Base-by-base conservation (phyloP, 768 basidiomycete species). In the Serendipita sp. region DNA sequence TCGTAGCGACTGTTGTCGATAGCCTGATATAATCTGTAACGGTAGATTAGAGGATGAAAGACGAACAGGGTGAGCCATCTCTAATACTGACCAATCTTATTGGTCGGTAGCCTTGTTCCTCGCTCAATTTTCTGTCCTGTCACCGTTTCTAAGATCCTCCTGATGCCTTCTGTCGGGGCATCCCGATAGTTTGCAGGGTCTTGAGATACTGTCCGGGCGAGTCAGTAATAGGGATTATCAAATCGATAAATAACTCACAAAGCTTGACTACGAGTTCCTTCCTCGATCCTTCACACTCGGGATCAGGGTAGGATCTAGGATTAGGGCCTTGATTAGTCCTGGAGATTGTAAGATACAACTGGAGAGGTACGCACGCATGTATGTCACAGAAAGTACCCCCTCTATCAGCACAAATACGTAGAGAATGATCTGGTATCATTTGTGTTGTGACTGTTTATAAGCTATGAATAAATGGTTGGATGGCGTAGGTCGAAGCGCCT, bases 1-100 rank as follows among this genome's bases (percentile, higher is more conserved):
- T 98, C 16, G 95, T 98, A 0, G 93, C 94, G 2, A 97, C 91
- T 0, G 95, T 98, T 0, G 94, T 96, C 0, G 90, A 92, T 5
- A 95, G 77, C 16, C 92, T 83, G 67, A 95, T 91, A 71, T 91
- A 93, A 70, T 95, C 92, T 91, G 66, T 10, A 52, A 32, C 32
- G 18, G 15, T 28, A 47, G n/a, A 46, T 64, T 34, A 34, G 2
- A 30, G 23, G 30, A 38, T 46, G 23, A 46, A 2, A 16, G 44
- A 44, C 23, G 28, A 32, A 36, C 30, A 4, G n/a, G 3, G 10
- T 23, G 23, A 23, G 23, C 23, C 8, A 46, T 2, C 3, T 64
- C 44, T 3, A 60, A n/a, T 56, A 68, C 79, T 13, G 64, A 88
- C 89, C 90, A 65, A 91, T 90, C 74, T 90, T 91, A 68, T 85